Conservation (phyloP, 2,329 filamentous ascomycete species). For the Paramyrothecium roridum region DNA sequence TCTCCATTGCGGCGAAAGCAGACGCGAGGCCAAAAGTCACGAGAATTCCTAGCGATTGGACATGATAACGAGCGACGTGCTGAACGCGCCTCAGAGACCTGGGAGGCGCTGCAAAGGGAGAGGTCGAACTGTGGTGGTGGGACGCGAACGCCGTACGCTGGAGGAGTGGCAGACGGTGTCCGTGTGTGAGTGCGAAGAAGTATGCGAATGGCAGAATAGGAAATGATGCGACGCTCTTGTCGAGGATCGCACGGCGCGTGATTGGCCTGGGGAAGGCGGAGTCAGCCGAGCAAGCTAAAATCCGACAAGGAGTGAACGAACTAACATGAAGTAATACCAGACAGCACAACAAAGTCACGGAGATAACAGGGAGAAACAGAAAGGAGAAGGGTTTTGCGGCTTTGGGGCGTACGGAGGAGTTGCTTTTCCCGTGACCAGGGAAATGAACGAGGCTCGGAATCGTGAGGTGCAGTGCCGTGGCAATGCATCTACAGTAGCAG, state of each 20-base stretch:
- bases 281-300: not conserved
- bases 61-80: constrained; percentile 24
- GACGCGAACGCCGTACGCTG: not conserved
- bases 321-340: not conserved
- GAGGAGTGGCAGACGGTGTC: not conserved
- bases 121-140: not conserved
- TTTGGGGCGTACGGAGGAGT: too few species aligned
- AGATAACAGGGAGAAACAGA: not conserved
- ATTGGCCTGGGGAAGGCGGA: constrained; percentile 8
- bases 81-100: constrained; percentile 2
- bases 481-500: too few species aligned
- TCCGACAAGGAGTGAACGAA: not conserved
- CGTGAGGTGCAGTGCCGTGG: too few species aligned
- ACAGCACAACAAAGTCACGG: not conserved
- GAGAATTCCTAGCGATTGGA: constrained; percentile 12
- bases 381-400: too few species aligned
- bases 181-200: not conserved
- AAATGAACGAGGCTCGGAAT: too few species aligned
- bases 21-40: constrained; percentile 14
- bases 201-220: not conserved
- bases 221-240: not conserved
- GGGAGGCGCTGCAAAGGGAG: not conserved
- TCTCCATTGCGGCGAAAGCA: constrained; percentile 48
- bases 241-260: constrained; percentile 5
- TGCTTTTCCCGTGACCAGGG: too few species aligned